Evolutionary conservation across 179 eudicot genomes (phyloP).

Genomic region (Silene vulgaris): DNA sequence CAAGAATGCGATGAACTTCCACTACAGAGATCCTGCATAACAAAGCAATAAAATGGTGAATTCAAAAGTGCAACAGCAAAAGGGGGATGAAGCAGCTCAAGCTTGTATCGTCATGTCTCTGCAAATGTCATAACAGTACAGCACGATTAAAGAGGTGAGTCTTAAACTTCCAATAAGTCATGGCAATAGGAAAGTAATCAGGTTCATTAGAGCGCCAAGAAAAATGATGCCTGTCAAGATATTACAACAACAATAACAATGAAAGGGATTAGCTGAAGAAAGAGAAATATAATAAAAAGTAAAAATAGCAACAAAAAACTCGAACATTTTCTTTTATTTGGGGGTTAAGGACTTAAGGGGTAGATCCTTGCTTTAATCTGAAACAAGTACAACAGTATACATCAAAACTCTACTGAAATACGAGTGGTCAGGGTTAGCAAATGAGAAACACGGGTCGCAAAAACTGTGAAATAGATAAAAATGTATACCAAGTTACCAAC

Average conservation of each 20-base stretch:
- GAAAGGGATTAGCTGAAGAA: constrained; percentile 41
- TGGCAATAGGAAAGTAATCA: constrained; percentile 69
- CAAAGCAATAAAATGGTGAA: constrained; percentile 23
- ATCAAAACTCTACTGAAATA: constrained; percentile 11
- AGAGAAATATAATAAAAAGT: constrained; percentile 1
- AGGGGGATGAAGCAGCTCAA: constrained; percentile 25
- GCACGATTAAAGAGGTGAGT: constrained; percentile 91
- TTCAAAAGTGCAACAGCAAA: constrained; percentile 9
- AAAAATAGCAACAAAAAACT: background rate
- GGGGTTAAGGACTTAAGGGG: background rate
- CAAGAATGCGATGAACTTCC: constrained; percentile 28
- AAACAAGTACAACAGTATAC: constrained; percentile 4
- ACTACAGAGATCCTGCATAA: constrained; percentile 36
- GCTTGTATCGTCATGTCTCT: constrained; percentile 44
- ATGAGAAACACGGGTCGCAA: constrained; percentile 2
- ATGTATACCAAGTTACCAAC: no score
- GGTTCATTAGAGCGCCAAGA: constrained; percentile 77
- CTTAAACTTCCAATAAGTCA: constrained; percentile 90
- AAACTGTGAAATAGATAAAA: background rate
- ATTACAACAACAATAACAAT: constrained; percentile 40
- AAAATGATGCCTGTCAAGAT: constrained; percentile 79
- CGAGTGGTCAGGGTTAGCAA: constrained; percentile 1
- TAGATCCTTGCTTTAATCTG: background rate
- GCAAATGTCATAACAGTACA: constrained; percentile 83
- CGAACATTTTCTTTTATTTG: background rate